Evolutionary conservation across 2,329 filamentous ascomycete species (phyloP).

Genomic region (Penicillium sp.): DNA sequence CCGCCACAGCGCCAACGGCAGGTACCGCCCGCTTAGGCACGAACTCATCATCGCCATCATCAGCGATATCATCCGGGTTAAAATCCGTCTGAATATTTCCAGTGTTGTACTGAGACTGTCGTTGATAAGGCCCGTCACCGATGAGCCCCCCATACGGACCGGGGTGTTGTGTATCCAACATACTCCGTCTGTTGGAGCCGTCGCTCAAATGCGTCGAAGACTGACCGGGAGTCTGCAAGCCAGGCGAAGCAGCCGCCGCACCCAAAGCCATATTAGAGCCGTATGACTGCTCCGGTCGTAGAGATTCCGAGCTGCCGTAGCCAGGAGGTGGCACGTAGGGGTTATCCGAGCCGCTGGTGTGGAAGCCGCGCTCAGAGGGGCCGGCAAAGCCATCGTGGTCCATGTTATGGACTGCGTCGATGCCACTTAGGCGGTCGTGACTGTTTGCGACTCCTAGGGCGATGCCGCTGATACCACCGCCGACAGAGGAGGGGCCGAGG

Average conservation of each 20-base stretch:
- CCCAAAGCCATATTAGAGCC: slow-evolving; percentile 37
- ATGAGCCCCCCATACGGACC: slow-evolving; percentile 38
- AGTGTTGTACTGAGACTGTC: slow-evolving; percentile 52
- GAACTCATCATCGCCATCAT: slow-evolving; percentile 84
- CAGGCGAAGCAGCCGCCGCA: slow-evolving; percentile 31
- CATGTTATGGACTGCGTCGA: slow-evolving; percentile 55
- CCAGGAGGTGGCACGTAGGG: slow-evolving; percentile 32
- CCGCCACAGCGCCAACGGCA: slow-evolving; percentile 46
- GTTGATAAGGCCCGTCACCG: slow-evolving; percentile 63
- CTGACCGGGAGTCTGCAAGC: slow-evolving; percentile 31
- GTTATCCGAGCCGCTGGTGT: slow-evolving; percentile 35
- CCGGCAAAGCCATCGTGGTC: slow-evolving; percentile 25
- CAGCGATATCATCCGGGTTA: slow-evolving; percentile 74
- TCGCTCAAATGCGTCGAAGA: slow-evolving; percentile 30
- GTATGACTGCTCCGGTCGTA: slow-evolving; percentile 38
- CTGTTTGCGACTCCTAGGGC: slow-evolving; percentile 62
- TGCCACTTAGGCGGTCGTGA: slow-evolving; percentile 60
- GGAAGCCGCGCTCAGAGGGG: slow-evolving; percentile 34
- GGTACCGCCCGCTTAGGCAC: slow-evolving; percentile 44
- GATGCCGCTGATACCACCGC: slow-evolving; percentile 64
- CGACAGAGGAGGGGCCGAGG: slow-evolving; percentile 56
- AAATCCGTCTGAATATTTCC: slow-evolving; percentile 51
- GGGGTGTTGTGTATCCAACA: slow-evolving; percentile 41
- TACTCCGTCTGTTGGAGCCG: slow-evolving; percentile 47
- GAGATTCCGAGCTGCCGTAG: slow-evolving; percentile 22